phyloP scores from a whole-genome alignment of 2,329 filamentous ascomycete species.

The Paraphaeosphaeria sporulosa region DNA sequence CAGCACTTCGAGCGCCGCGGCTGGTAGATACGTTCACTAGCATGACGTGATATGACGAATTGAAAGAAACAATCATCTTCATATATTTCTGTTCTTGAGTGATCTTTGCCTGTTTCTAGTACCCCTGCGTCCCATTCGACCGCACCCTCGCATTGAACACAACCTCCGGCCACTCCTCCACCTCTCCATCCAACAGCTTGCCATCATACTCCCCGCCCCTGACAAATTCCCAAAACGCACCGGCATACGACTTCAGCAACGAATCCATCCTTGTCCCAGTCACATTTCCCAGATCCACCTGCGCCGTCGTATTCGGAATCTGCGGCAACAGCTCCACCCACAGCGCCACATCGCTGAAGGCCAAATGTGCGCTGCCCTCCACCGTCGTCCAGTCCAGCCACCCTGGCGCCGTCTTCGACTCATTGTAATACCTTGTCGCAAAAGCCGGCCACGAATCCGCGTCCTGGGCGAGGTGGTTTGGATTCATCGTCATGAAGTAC shows the following conservation, averaged over 20 bases:
- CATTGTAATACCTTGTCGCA: not conserved
- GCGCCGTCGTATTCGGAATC: slow-evolving; percentile 21
- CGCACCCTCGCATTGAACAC: slow-evolving; percentile 4
- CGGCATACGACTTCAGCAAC: slow-evolving; percentile 18
- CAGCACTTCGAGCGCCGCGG: slow-evolving; percentile 37
- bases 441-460: slow-evolving; percentile 28
- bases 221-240: slow-evolving; percentile 10
- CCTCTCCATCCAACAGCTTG: slow-evolving; percentile 1
- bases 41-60: not conserved
- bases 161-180: slow-evolving; percentile 8
- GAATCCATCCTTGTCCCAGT: slow-evolving; percentile 28
- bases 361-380: slow-evolving; percentile 25
- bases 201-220: slow-evolving; percentile 2
- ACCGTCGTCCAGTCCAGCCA: slow-evolving; percentile 33
- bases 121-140: not conserved
- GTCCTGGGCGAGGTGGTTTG: slow-evolving; percentile 18
- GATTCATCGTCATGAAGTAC: slow-evolving; percentile 12
- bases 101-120: too few species aligned
- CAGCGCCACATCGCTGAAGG: slow-evolving; percentile 31
- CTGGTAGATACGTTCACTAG: slow-evolving; percentile 27
- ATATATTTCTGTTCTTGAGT: not conserved
- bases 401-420: slow-evolving; percentile 25
- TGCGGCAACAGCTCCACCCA: slow-evolving; percentile 33
- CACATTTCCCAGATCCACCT: slow-evolving; percentile 23
- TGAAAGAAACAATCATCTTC: not conserved